Evolutionary conservation across 192 early-diverging fungal genomes (phyloP), one percentile per base, ranked within the genome.

Genomic region (Spizellomyces sp.): DNA sequence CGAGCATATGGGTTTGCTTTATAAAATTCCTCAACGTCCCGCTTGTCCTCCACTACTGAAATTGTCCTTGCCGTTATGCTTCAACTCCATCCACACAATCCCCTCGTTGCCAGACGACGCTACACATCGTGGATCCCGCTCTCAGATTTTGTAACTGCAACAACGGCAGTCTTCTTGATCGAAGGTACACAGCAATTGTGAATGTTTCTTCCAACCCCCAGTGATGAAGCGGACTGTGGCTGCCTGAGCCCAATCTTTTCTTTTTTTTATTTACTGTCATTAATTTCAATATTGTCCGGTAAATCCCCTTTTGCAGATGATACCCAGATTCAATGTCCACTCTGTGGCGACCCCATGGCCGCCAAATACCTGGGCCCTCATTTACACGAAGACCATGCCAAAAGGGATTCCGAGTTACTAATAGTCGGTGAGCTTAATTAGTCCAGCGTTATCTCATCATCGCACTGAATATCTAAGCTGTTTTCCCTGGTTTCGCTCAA

Each of bases 361-460:
- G 62, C 62, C 17, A 22, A 15, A 63, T 63, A 63, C 42, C 45
- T 63, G 42, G 62, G 22, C 10, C 27, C 62, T 42, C 62, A 63
- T 44, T 42, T 63, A 44, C 62, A 63, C 42, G 62, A 63, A 22
- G 62, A 22, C 43, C 62, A 63, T 44, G 62, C 62, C 62, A 22
- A 63, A 44, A 22, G 62, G n/a, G 62, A n/a, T n/a, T 54, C 50
- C 12, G 50, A 54, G 50, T 4, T 54, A n/a, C 50, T 54, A 2
- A 54, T 54, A n/a, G 50, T 54, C 50, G 50, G 50, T 54, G 17
- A 19, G 50, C 17, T 4, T 19, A 2, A n/a, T 2, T 2, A n/a
- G n/a, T 54, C 50, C 14, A 0, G 50, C 14, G 14, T 12, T 0
- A 2, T 54, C 17, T 54, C 50, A 19, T 54, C 14, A 54, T n/a